Evolutionary conservation across 352 stramenopile species (phyloP), one percentile per base, ranked within the genome.

Genomic region (Phytophthora kernoviae): DNA sequence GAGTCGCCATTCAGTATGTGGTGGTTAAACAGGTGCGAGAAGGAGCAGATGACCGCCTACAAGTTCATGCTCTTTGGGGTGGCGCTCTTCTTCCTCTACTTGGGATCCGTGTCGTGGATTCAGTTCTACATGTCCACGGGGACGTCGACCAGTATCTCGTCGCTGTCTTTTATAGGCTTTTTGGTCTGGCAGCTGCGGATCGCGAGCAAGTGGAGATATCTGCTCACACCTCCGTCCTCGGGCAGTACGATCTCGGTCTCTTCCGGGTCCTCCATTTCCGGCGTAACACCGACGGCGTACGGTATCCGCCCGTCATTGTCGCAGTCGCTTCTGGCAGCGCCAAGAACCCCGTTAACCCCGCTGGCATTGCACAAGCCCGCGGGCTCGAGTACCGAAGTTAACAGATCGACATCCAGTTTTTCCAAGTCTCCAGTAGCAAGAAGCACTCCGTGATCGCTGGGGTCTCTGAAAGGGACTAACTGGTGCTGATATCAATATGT

Each of bases 181-280:
- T 50, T 87, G 18, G 66, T 72, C 32, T 93, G 78, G 79, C 81
- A 93, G 62, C 59, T 93, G 12, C 73, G 79, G 27, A 79, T 91
- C 60, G 81, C 77, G 17, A 90, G 79, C 54, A 81, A 83, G 42
- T 93, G 84, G 84, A 68, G 84, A 2, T 93, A 93, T 52, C 66
- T 93, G 48, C 65, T 91, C 11, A 66, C 71, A 33, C 79, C 79
- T 4, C 79, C 78, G 27, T 51, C 55, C n/a, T 60, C 48, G 17
- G 43, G 43, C 49, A 50, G 45, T 30, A 20, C 54, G 39, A 52
- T 47, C 9, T 67, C 42, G 18, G 44, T 20, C 22, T 60, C 62
- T 6, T 50, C 44, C 10, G 51, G 9, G 22, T 47, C 37, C 18
- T 15, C 33, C 33, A 40, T 14, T 40, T 40, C 33, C 33, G 15